Percentiles rank a stretch among this genome's conserved stretches.
phyloP scores from a whole-genome alignment of 1,284 basidiomycete species.

The Volvariella surrecta region DNA sequence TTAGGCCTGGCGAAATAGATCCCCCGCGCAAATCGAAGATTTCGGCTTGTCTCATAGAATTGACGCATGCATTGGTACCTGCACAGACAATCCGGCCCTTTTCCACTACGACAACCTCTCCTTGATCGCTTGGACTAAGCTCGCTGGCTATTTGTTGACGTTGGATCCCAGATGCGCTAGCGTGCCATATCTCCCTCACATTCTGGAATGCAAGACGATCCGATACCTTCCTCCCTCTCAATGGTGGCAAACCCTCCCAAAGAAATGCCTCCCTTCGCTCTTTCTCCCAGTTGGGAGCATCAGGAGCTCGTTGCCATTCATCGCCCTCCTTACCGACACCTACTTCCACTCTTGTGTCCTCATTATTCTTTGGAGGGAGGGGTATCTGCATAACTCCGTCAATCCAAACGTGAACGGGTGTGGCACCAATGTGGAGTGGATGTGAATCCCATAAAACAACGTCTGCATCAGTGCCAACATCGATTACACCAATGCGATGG shows the following conservation, averaged over 20 bases:
- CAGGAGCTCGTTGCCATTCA: slow-evolving; percentile 27
- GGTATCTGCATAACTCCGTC: slow-evolving; percentile 57
- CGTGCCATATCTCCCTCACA: slow-evolving; percentile 33
- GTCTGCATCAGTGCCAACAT: slow-evolving; percentile 44
- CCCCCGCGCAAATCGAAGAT: slow-evolving; percentile 37
- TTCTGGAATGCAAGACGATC: slow-evolving; percentile 40
- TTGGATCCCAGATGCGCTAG: slow-evolving; percentile 15
- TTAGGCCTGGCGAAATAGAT: slow-evolving; percentile 45
- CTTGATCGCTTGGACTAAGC: slow-evolving; percentile 15
- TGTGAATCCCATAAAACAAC: slow-evolving; percentile 63
- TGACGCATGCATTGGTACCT: slow-evolving; percentile 18
- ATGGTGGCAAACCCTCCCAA: slow-evolving; percentile 60
- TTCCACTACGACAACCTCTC: slow-evolving; percentile 32
- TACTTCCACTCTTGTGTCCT: slow-evolving; percentile 24
- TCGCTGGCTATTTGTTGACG: slow-evolving; percentile 4
- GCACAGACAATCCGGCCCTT: slow-evolving; percentile 35
- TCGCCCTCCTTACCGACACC: slow-evolving; percentile 33
- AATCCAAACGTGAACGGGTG: slow-evolving; percentile 58
- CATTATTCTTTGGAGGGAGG: slow-evolving; percentile 28
- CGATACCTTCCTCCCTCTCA: slow-evolving; percentile 27
- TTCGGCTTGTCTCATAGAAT: slow-evolving; percentile 13
- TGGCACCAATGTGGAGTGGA: slow-evolving; percentile 62
- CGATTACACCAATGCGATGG: slow-evolving; percentile 70
- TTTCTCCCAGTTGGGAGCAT: slow-evolving; percentile 50
- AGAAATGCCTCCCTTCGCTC: slow-evolving; percentile 43